phyloP scores from a whole-genome alignment of 2,329 filamentous ascomycete species.

The Ophiosphaerella narmari region DNA sequence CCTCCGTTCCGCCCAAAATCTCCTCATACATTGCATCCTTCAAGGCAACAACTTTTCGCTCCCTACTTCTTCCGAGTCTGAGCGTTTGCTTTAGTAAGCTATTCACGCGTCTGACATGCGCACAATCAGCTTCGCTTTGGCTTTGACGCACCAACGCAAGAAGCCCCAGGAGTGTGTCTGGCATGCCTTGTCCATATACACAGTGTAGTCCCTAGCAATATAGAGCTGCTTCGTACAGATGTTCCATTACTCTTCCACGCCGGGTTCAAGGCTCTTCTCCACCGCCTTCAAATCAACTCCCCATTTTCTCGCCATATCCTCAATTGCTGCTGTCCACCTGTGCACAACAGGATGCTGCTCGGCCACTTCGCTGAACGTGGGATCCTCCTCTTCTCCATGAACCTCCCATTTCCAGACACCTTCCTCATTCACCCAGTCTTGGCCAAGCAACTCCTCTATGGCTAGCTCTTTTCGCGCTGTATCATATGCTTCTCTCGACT shows the following conservation, averaged over 20 bases:
- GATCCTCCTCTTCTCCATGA: conserved; percentile 36
- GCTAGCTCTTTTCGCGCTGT: conserved; percentile 63
- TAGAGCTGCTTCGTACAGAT: too few species aligned
- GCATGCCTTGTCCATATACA: too few species aligned
- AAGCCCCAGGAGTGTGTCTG: too few species aligned
- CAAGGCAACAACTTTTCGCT: neutral
- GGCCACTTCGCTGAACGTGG: conserved; percentile 56
- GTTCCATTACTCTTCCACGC: conserved; percentile 38
- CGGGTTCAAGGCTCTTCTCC: conserved; percentile 41
- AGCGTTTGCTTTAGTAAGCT: too few species aligned
- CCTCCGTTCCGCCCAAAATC: neutral
- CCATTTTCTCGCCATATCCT: conserved; percentile 50
- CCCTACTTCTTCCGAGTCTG: too few species aligned
- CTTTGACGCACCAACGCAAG: too few species aligned
- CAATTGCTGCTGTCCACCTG: conserved; percentile 62
- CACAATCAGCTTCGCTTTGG: too few species aligned
- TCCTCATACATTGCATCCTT: neutral
- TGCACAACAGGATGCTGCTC: conserved; percentile 68
- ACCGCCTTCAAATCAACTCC: conserved; percentile 46
- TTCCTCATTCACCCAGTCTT: conserved; percentile 69
- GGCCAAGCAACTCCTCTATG: conserved; percentile 66
- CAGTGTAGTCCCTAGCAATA: too few species aligned
- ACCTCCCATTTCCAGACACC: conserved; percentile 73
- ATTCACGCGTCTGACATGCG: too few species aligned
- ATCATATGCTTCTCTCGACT: conserved; percentile 38